Conservation (phyloP, 345 rosid genomes). For the Populus alba region DNA sequence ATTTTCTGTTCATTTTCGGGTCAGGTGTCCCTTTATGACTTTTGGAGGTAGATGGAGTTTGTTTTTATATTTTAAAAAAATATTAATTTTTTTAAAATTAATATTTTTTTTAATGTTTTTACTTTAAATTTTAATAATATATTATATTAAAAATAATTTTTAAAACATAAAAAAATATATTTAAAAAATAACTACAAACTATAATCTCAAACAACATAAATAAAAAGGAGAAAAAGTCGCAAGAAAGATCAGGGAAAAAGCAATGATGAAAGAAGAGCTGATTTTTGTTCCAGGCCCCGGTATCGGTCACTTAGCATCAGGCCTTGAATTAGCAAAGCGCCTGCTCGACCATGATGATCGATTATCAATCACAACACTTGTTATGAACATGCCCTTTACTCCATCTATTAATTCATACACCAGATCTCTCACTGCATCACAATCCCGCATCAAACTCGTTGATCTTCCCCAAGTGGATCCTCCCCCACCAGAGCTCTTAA, state of each 20-base stretch:
- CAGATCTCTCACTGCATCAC: constrained; percentile 14
- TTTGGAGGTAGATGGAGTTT: too few relatives aligned
- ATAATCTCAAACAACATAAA: too few relatives aligned
- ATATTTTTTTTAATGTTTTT: too few relatives aligned
- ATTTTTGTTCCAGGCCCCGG: constrained; percentile 35
- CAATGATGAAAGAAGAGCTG: constrained; percentile 32
- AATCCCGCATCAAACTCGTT: constrained; percentile 31
- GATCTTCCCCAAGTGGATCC: constrained; percentile 29
- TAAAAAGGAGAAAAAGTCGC: neutral
- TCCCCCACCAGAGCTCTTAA: constrained; percentile 19
- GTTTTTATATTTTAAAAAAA: too few relatives aligned
- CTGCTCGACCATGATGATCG: constrained; percentile 35
- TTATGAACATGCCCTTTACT: constrained; percentile 11
- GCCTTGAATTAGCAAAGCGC: constrained; percentile 45
- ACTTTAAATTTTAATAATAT: too few relatives aligned
- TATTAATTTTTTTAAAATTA: too few relatives aligned
- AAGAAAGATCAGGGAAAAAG: neutral
- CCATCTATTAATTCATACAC: constrained; percentile 4
- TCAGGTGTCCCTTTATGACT: too few relatives aligned
- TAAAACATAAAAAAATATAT: too few relatives aligned
- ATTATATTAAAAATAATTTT: too few relatives aligned
- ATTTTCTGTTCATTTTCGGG: too few relatives aligned
- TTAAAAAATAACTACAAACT: too few relatives aligned
- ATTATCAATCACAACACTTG: constrained; percentile 32
- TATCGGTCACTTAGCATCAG: constrained; percentile 43